phyloP scores from a whole-genome alignment of 352 stramenopile species.

The Phytophthora pini region DNA sequence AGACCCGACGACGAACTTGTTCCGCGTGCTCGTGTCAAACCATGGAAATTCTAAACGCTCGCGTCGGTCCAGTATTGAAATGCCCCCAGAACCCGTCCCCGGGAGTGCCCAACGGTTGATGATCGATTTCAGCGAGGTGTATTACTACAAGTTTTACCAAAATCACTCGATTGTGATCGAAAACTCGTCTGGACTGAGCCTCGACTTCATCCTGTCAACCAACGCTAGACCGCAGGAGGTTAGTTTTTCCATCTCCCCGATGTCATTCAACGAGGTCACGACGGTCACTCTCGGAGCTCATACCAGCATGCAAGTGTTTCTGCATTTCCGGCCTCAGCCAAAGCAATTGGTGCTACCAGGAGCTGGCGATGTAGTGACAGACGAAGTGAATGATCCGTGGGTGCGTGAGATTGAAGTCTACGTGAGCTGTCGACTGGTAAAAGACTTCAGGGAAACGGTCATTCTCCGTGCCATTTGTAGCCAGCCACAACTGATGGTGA shows the following conservation, averaged over 20 bases:
- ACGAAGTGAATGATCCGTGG: constrained; percentile 60
- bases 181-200: constrained; percentile 82
- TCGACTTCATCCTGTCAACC: constrained; percentile 89
- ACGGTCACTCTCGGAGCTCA: constrained; percentile 77
- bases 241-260: constrained; percentile 84
- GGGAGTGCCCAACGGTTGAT: constrained; percentile 45
- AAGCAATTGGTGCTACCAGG: constrained; percentile 28
- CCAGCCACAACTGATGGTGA: constrained; percentile 77
- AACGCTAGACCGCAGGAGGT: constrained; percentile 82
- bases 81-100: constrained; percentile 27
- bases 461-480: constrained; percentile 81
- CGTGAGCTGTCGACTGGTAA: constrained; percentile 87
- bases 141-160: constrained; percentile 90
- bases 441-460: constrained; percentile 89
- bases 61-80: constrained; percentile 69
- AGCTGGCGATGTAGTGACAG: constrained; percentile 12
- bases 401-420: constrained; percentile 89
- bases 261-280: constrained; percentile 84
- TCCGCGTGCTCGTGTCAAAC: constrained; percentile 87
- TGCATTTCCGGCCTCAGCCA: constrained; percentile 86
- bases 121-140: constrained; percentile 89
- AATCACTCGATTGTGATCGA: constrained; percentile 92
- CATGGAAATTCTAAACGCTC: constrained; percentile 64
- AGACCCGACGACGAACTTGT: constrained; percentile 76
- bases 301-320: constrained; percentile 81